Evolutionary conservation across 148 eudicot genomes (phyloP).

Genomic region (Silene conica): DNA sequence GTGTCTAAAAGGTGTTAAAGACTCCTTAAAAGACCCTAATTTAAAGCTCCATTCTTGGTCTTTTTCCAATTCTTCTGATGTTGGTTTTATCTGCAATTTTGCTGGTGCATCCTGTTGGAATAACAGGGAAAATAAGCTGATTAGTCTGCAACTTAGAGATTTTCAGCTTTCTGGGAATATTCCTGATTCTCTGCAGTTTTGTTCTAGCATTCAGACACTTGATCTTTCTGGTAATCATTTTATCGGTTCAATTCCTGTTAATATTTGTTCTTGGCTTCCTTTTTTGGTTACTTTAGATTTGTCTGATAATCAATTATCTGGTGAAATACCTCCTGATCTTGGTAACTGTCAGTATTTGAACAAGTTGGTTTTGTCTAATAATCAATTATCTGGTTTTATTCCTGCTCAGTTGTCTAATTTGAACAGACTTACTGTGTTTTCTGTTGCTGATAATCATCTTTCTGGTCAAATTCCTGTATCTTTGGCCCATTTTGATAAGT

Average conservation of each 20-base stretch:
- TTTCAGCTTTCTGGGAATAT: conserved; percentile 46
- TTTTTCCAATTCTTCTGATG: conserved; percentile 41
- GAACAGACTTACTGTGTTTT: not conserved
- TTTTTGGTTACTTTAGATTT: conserved; percentile 60
- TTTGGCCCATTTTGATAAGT: conserved; percentile 17
- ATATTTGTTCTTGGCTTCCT: conserved; percentile 68
- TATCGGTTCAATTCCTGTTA: conserved; percentile 50
- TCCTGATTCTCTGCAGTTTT: conserved; percentile 47
- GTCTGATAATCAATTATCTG: conserved; percentile 52
- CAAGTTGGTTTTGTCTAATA: conserved; percentile 14
- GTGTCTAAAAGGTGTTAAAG: conserved; percentile 52
- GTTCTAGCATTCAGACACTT: conserved; percentile 48
- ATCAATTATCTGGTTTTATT: not conserved
- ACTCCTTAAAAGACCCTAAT: conserved; percentile 38
- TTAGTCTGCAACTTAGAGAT: conserved; percentile 38
- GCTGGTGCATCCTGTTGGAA: conserved; percentile 75
- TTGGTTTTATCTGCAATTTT: conserved; percentile 54
- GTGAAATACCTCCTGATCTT: conserved; percentile 54
- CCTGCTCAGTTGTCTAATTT: not conserved
- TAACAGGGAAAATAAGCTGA: conserved; percentile 56
- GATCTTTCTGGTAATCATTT: conserved; percentile 68
- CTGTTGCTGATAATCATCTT: conserved; percentile 31
- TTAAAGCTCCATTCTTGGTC: conserved; percentile 43
- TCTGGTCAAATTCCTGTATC: conserved; percentile 45
- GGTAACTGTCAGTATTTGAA: conserved; percentile 58